phyloP scores from a whole-genome alignment of 2,329 filamentous ascomycete species.

The Cordyceps tenuipes region DNA sequence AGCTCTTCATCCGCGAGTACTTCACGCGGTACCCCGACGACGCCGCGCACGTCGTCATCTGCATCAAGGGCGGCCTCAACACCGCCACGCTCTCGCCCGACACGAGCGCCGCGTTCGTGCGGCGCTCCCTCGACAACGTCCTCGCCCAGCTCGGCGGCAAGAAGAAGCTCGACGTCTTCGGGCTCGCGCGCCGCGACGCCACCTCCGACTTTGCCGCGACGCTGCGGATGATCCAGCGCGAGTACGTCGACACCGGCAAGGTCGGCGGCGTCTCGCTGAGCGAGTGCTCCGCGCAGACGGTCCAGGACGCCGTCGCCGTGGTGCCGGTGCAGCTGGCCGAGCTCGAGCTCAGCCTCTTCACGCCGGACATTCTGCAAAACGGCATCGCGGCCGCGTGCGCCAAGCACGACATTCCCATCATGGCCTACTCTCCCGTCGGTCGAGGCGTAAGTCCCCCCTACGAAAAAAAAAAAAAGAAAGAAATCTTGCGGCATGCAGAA shows the following conservation, averaged over 20 bases:
- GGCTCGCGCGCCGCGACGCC: constrained; percentile 48
- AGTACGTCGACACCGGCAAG: constrained; percentile 44
- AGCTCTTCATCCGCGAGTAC: constrained; percentile 53
- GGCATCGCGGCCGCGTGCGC: constrained; percentile 47
- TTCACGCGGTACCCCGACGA: constrained; percentile 57
- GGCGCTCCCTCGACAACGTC: constrained; percentile 50
- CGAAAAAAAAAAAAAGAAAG: neutral
- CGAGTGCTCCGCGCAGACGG: constrained; percentile 41
- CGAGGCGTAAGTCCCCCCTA: constrained; percentile 32
- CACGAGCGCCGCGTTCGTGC: constrained; percentile 44
- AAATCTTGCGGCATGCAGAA: neutral
- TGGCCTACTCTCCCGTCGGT: constrained; percentile 67
- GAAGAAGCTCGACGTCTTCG: constrained; percentile 54
- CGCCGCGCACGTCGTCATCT: constrained; percentile 51
- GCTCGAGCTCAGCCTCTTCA: constrained; percentile 45
- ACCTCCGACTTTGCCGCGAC: constrained; percentile 36
- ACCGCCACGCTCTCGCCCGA: constrained; percentile 32
- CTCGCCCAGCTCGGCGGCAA: constrained; percentile 42
- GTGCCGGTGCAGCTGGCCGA: constrained; percentile 41
- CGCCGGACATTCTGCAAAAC: constrained; percentile 39
- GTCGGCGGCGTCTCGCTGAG: constrained; percentile 43
- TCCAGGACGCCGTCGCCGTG: constrained; percentile 37
- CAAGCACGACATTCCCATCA: constrained; percentile 58
- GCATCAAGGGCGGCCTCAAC: constrained; percentile 50
- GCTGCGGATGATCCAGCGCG: constrained; percentile 33